Conservation (phyloP, 208 protist genomes). For the Trypanosoma scelopori region DNA sequence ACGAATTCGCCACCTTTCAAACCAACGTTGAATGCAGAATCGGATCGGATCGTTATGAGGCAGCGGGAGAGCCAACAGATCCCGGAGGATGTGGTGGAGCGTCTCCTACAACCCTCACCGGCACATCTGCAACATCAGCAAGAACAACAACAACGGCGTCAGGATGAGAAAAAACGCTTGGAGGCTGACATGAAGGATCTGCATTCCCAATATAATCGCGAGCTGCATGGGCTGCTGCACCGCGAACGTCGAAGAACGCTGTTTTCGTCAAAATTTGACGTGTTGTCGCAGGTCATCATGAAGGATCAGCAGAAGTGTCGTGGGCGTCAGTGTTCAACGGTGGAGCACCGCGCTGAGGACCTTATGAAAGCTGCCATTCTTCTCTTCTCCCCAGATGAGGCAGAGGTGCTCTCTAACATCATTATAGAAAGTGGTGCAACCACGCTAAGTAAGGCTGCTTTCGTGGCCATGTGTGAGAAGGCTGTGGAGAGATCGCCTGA, state of each 20-base stretch:
- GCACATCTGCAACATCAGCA: constrained; percentile 15
- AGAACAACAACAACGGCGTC: constrained; percentile 19
- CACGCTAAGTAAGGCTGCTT: constrained; percentile 42
- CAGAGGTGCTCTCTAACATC: constrained; percentile 55
- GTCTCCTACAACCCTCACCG: constrained; percentile 8
- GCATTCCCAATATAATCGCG: constrained; percentile 21
- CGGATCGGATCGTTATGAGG: constrained; percentile 55
- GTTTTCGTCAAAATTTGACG: constrained; percentile 60
- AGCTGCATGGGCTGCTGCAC: constrained; percentile 33
- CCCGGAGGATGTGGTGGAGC: constrained; percentile 20
- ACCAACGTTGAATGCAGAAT: constrained; percentile 45
- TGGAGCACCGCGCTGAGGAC: constrained; percentile 37
- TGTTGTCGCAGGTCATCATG: constrained; percentile 25
- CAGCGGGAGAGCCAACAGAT: constrained; percentile 42
- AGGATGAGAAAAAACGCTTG: constrained; percentile 34
- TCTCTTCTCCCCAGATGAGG: constrained; percentile 55
- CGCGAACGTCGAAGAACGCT: constrained; percentile 43
- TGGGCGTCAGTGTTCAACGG: background rate
- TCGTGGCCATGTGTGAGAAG: constrained; percentile 37
- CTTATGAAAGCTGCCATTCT: constrained; percentile 56
- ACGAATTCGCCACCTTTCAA: constrained; percentile 17
- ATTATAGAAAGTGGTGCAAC: constrained; percentile 39
- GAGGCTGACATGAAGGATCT: constrained; percentile 22
- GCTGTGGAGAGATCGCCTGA: constrained; percentile 17
- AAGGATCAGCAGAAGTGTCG: constrained; percentile 30